Conservation (phyloP, 768 basidiomycete genomes). For the Sporobolomyces pararoseus region DNA sequence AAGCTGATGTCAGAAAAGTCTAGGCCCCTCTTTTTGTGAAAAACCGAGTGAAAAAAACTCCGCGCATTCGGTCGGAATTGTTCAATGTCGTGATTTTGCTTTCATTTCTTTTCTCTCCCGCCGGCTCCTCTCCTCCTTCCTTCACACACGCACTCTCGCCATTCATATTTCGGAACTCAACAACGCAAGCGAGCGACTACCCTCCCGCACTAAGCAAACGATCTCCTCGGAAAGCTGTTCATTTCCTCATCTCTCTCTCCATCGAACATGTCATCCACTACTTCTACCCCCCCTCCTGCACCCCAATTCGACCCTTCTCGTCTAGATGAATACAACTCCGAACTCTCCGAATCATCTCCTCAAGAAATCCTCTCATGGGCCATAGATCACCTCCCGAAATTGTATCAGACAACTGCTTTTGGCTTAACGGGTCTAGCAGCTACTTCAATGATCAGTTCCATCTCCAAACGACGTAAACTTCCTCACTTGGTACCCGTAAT, state of each 20-base stretch:
- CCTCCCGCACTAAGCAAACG: too few relatives aligned
- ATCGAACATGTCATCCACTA: background rate
- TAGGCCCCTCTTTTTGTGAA: too few relatives aligned
- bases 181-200: too few relatives aligned
- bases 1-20: too few relatives aligned
- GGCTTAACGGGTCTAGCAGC: conserved; percentile 91
- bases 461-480: conserved; percentile 41
- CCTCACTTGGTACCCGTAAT: conserved; percentile 65
- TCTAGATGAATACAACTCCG: conserved; percentile 60
- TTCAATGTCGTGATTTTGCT: background rate
- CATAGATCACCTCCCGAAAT: conserved; percentile 66
- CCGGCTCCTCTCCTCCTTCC: background rate
- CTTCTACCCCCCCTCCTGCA: background rate
- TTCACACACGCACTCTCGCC: background rate
- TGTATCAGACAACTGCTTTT: conserved; percentile 94
- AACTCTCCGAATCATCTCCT: conserved; percentile 68
- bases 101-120: background rate
- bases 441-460: conserved; percentile 86
- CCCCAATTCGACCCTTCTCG: conserved; percentile 21
- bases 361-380: conserved; percentile 86
- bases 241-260: background rate
- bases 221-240: too few relatives aligned
- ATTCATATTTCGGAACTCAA: too few relatives aligned
- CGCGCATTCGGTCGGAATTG: too few relatives aligned
- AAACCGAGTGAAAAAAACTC: too few relatives aligned